Base-by-base conservation (phyloP, 768 basidiomycete genomes). In the Daedalea quercina region DNA sequence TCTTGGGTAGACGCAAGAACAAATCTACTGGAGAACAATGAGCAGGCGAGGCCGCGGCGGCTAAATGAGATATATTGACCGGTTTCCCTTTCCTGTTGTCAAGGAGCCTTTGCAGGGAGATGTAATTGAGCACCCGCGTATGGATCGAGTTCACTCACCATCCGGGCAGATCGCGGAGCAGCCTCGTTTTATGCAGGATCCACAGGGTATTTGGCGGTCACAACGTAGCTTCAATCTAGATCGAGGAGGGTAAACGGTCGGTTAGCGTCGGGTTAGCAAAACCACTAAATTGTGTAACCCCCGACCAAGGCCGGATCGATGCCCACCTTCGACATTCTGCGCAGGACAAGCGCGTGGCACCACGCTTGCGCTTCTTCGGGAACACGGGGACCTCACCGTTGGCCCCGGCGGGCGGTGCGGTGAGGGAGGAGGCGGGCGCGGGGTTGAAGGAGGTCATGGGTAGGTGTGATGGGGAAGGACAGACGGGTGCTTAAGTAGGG, bases 141-240 rank as follows among this genome's bases (percentile, higher is more conserved):
- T 44, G 41, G 50, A 42, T 35, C 46, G 53, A n/a, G 51, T 50
- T 52, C 41, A 54, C 70, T 56, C 55, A 81, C 82, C 77, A 76
- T 90, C 88, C 47, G 88, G 88, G 66, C 88, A 91, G 57, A 91
- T 90, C 52, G 87, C 83, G 47, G 82, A 84, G 61, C 85, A 87
- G 12, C 85, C 86, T 56, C 85, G 77, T 68, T 90, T 91, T 20
- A 89, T 79, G 60, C 88, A 90, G 1, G 86, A 88, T 57, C 84
- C 78, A 61, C 88, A 90, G 9, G 88, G 88, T 59, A 89, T 74
- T 25, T 75, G 76, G 60, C 88, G 78, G 73, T 90, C 87, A 67
- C 88, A 91, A 19, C 82, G 76, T 54, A 86, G 68, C 66, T 87
- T 87, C 35, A 87, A 67, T 57, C 85, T 85, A 53, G 28, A 42